Percentiles rank a stretch among this genome's conserved stretches.
phyloP scores from a whole-genome alignment of 1,284 basidiomycete genomes.

The Apiotrichum montevideense region DNA sequence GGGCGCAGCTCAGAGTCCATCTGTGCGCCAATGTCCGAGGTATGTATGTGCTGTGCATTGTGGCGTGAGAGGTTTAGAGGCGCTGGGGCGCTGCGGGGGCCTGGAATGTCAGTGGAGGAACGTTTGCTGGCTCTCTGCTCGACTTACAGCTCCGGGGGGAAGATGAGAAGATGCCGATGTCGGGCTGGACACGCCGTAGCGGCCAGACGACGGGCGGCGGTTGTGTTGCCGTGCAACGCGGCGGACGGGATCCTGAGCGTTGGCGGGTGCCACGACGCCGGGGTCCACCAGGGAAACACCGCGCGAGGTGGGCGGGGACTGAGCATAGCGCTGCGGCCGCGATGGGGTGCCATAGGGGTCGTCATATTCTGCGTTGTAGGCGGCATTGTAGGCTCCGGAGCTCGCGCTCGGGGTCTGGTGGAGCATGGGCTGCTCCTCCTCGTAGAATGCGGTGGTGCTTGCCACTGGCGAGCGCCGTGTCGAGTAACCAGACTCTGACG shows the following conservation, averaged over 20 bases:
- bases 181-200: conserved; percentile 13
- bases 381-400: conserved; percentile 19
- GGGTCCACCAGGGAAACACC: conserved; percentile 70
- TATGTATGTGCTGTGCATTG: neutral
- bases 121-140: too few species aligned
- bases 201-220: conserved; percentile 24
- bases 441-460: conserved; percentile 20
- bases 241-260: conserved; percentile 54
- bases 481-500: conserved; percentile 35
- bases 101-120: too few species aligned
- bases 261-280: conserved; percentile 62
- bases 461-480: conserved; percentile 1
- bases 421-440: conserved; percentile 55
- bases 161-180: conserved; percentile 11
- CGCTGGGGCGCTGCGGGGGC: conserved; percentile 5
- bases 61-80: neutral
- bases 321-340: conserved; percentile 14
- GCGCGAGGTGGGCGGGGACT: conserved; percentile 44
- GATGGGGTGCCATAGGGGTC: conserved; percentile 10
- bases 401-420: conserved; percentile 18
- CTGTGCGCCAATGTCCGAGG: conserved; percentile 1
- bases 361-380: conserved; percentile 18
- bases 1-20: neutral
- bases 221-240: conserved; percentile 30
- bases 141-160: conserved; percentile 17